Conservation (phyloP, 2,329 filamentous ascomycete genomes). For the Colletotrichum eremochloae region DNA sequence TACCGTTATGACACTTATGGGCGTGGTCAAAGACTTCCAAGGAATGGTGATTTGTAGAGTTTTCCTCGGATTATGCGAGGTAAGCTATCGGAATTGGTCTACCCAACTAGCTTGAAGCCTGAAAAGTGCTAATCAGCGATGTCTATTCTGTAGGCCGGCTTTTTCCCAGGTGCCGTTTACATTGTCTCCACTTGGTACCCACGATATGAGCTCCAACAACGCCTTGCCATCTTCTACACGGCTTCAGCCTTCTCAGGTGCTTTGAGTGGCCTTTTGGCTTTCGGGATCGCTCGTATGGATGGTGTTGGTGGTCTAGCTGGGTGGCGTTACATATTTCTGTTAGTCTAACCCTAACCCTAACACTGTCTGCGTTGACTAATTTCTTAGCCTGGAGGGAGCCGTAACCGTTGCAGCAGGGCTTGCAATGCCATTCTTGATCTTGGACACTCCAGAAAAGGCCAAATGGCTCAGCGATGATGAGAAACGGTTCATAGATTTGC, state of each 20-base stretch:
- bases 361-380: too few relatives aligned
- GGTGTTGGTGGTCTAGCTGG: conserved; percentile 54
- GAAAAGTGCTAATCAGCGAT: conserved; percentile 62
- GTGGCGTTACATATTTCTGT: conserved; percentile 55
- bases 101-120: conserved; percentile 34
- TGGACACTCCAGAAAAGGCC: conserved; percentile 45
- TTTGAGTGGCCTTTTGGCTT: conserved; percentile 71
- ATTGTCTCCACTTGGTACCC: conserved; percentile 65
- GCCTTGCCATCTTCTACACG: conserved; percentile 72
- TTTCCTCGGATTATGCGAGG: background rate
- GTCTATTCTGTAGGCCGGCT: conserved; percentile 65
- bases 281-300: conserved; percentile 68
- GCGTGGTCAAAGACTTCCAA: conserved; percentile 45
- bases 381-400: conserved; percentile 34
- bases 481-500: conserved; percentile 49
- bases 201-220: conserved; percentile 45
- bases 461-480: conserved; percentile 45
- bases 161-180: conserved; percentile 68
- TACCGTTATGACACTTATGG: conserved; percentile 43
- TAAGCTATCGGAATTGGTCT: background rate
- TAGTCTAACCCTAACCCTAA: too few relatives aligned
- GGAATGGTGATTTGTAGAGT: conserved; percentile 18
- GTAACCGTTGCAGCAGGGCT: conserved; percentile 50
- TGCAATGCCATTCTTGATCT: conserved; percentile 42
- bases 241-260: conserved; percentile 77